Conservation (phyloP, 2,329 filamentous ascomycete species). For the Aspergillus vadensis region DNA sequence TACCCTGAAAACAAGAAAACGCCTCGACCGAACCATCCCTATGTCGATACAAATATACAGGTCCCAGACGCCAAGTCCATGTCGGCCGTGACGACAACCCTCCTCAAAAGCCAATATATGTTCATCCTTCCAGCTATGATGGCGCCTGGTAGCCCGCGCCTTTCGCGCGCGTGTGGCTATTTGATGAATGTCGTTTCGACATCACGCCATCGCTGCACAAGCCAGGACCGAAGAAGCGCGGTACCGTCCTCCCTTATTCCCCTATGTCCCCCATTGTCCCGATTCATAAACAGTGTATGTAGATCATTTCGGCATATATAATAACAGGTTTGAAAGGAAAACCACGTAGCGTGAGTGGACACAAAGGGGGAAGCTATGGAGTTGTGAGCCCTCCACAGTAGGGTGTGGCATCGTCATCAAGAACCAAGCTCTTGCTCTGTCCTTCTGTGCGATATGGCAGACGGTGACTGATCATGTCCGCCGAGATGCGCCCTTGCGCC, state of each 20-base stretch:
- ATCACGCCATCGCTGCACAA: neutral
- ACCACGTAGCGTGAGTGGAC: constrained; percentile 11
- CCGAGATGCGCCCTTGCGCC: neutral
- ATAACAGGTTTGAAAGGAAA: constrained; percentile 19
- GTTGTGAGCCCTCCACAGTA: neutral
- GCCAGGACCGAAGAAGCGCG: constrained; percentile 4
- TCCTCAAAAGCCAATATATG: constrained; percentile 1
- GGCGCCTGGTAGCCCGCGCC: neutral
- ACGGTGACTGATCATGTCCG: neutral
- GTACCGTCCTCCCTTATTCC: constrained; percentile 5
- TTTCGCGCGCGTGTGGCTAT: neutral
- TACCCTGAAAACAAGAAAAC: constrained; percentile 23
- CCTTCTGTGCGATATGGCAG: neutral
- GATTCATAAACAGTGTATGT: constrained; percentile 22
- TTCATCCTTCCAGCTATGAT: constrained; percentile 4
- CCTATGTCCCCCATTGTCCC: constrained; percentile 5
- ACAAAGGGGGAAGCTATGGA: constrained; percentile 2
- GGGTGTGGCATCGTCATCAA: neutral
- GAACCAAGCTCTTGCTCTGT: neutral
- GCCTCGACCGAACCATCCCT: constrained; percentile 21
- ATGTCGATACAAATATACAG: constrained; percentile 32
- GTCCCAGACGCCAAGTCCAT: constrained; percentile 20
- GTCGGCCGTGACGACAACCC: neutral
- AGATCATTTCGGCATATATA: constrained; percentile 30
- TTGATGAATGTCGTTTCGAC: too few species aligned